A percentile compares a stretch with the other conserved stretches of the same genome.
Evolutionary conservation across 768 basidiomycete species (phyloP).

Genomic region (Collybia nuda): DNA sequence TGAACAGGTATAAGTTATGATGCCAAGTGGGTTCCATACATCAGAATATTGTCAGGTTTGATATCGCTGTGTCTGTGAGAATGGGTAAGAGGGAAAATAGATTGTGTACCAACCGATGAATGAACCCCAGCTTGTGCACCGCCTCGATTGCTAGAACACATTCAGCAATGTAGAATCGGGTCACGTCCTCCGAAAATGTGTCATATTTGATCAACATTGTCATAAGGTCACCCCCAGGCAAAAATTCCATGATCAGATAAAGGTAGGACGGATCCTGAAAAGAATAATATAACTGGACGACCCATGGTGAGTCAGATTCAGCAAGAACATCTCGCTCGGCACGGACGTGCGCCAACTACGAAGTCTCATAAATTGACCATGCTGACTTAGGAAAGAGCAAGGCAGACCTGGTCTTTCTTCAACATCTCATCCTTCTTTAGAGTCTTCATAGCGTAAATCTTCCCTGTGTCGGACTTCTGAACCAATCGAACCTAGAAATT

Average conservation of each 20-base stretch:
- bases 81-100: background rate
- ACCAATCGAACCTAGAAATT: constrained; percentile 76
- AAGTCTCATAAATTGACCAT: background rate
- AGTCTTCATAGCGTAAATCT: constrained; percentile 99
- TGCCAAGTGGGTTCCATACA: constrained; percentile 27
- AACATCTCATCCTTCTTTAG: constrained; percentile 98
- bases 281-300: constrained; percentile 96
- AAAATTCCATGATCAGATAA: constrained; percentile 98
- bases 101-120: constrained; percentile 71
- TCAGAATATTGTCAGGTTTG: constrained; percentile 92
- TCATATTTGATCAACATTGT: constrained; percentile 99
- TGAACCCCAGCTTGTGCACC: constrained; percentile 95
- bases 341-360: constrained; percentile 92
- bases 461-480: constrained; percentile 95
- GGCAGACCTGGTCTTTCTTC: constrained; percentile 90
- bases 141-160: constrained; percentile 97
- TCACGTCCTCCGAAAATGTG: constrained; percentile 97
- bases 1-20: constrained; percentile 32
- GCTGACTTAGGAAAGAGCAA: background rate
- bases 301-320: constrained; percentile 94
- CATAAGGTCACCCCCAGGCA: constrained; percentile 98
- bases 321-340: constrained; percentile 97
- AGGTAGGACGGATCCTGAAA: constrained; percentile 93
- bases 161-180: constrained; percentile 98
- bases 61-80: constrained; percentile 67